A percentile compares a stretch with the other conserved stretches of the same genome.
Evolutionary conservation across 805 yeast species (phyloP).

Genomic region (Lachancea waltii): DNA sequence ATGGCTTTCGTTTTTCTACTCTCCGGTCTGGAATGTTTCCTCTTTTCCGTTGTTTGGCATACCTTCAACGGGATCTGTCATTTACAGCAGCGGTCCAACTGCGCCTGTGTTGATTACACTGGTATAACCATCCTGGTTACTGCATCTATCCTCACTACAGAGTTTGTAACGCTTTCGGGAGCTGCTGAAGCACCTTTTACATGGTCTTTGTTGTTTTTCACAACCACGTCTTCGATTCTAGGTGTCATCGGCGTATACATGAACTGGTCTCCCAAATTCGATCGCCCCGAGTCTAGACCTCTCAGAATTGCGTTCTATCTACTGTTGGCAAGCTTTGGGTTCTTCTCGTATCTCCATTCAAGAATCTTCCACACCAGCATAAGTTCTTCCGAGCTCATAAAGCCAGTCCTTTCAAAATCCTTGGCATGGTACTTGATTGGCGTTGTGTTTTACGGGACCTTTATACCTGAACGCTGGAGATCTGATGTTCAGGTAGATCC

Average conservation of each 20-base stretch:
- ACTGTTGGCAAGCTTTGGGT: constrained; percentile 70
- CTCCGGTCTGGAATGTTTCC: constrained; percentile 71
- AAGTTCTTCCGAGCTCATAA: constrained; percentile 47
- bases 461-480: constrained; percentile 86
- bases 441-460: constrained; percentile 77
- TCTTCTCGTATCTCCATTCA: constrained; percentile 51
- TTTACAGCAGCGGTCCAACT: constrained; percentile 54
- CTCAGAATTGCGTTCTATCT: constrained; percentile 75
- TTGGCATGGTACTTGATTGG: constrained; percentile 73
- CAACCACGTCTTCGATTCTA: constrained; percentile 54
- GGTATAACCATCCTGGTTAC: constrained; percentile 90
- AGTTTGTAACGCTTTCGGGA: constrained; percentile 63
- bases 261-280: constrained; percentile 92
- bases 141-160: constrained; percentile 81
- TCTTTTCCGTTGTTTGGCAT: constrained; percentile 85
- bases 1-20: constrained; percentile 58
- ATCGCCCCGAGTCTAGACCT: constrained; percentile 76
- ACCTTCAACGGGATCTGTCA: constrained; percentile 76
- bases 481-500: constrained; percentile 56
- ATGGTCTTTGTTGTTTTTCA: constrained; percentile 35
- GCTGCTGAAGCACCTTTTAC: constrained; percentile 31
- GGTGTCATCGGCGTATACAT: constrained; percentile 69
- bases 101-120: constrained; percentile 91
- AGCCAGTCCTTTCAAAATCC: constrained; percentile 61
- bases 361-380: constrained; percentile 49